These are phyloP conservation scores for Diaporthe sp. DNA, from an alignment of 2,329 filamentous ascomycete species.

Conservation along the genomic window DNA sequence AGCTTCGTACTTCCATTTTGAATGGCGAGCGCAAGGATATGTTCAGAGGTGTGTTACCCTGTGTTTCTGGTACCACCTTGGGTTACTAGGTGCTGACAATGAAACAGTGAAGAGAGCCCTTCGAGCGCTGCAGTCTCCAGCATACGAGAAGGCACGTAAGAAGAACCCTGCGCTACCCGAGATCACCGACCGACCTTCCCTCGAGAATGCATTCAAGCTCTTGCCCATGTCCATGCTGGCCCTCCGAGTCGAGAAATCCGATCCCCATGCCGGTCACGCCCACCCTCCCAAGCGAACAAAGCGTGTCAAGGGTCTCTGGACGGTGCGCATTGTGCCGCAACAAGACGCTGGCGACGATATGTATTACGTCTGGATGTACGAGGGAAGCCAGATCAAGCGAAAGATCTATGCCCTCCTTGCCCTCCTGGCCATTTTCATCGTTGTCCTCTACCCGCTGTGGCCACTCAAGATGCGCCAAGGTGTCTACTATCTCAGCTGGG, in stretches of 20 bases:
- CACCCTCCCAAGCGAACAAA: conserved; percentile 81
- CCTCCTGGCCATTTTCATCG: conserved; percentile 83
- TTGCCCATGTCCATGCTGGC: conserved; percentile 95
- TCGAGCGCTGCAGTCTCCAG: conserved; percentile 87
- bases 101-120: conserved; percentile 91
- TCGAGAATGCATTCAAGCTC: conserved; percentile 95
- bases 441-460: conserved; percentile 97
- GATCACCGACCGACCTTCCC: conserved; percentile 87
- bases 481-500: conserved; percentile 98
- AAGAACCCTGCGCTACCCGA: conserved; percentile 92
- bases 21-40: conserved; percentile 98
- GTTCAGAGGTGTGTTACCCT: conserved; percentile 79
- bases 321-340: conserved; percentile 93
- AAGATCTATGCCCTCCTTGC: conserved; percentile 91
- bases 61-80: neutral
- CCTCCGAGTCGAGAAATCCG: conserved; percentile 86
- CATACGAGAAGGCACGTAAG: conserved; percentile 88
- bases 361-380: conserved; percentile 98
- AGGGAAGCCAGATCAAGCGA: conserved; percentile 93
- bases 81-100: conserved; percentile 37
- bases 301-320: conserved; percentile 96
- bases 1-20: conserved; percentile 90
- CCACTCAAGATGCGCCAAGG: conserved; percentile 90
- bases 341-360: conserved; percentile 89
- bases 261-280: conserved; percentile 81